phyloP scores from a whole-genome alignment of 345 rosid species.

The Brassica carinata region DNA sequence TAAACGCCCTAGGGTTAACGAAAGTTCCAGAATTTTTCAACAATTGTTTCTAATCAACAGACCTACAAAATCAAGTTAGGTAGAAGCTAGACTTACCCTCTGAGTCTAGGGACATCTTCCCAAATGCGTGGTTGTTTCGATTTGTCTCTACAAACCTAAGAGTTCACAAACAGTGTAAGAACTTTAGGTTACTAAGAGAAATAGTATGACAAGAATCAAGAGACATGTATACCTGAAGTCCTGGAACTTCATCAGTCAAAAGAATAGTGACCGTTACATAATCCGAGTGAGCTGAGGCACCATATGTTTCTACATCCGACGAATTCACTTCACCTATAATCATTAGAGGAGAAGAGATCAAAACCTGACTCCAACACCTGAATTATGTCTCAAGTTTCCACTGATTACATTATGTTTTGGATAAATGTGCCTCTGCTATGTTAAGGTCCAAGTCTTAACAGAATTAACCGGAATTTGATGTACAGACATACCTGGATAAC shows the following conservation, averaged over 20 bases:
- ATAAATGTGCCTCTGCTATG: too few species aligned
- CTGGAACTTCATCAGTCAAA: constrained; percentile 74
- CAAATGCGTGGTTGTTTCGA: constrained; percentile 53
- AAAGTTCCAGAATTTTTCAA: neutral
- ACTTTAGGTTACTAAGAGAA: too few species aligned
- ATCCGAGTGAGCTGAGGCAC: constrained; percentile 95
- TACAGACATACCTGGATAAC: constrained; percentile 67
- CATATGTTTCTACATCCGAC: constrained; percentile 58
- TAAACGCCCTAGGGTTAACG: constrained; percentile 54
- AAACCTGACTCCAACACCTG: neutral
- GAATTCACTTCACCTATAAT: constrained; percentile 52
- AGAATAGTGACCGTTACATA: constrained; percentile 85
- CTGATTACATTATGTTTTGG: neutral
- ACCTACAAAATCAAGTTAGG: neutral
- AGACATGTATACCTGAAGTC: constrained; percentile 61
- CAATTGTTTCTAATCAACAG: constrained; percentile 6
- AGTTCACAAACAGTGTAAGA: neutral
- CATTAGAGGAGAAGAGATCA: neutral
- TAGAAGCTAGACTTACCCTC: constrained; percentile 55
- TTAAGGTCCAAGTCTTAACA: too few species aligned
- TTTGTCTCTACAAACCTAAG: constrained; percentile 85
- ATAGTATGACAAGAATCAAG: too few species aligned
- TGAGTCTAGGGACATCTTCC: constrained; percentile 71
- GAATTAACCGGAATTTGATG: neutral
- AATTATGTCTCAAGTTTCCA: neutral